Evolutionary conservation across 139 green algal genomes (phyloP).

Genomic region (Diplosphaera chodatii): DNA sequence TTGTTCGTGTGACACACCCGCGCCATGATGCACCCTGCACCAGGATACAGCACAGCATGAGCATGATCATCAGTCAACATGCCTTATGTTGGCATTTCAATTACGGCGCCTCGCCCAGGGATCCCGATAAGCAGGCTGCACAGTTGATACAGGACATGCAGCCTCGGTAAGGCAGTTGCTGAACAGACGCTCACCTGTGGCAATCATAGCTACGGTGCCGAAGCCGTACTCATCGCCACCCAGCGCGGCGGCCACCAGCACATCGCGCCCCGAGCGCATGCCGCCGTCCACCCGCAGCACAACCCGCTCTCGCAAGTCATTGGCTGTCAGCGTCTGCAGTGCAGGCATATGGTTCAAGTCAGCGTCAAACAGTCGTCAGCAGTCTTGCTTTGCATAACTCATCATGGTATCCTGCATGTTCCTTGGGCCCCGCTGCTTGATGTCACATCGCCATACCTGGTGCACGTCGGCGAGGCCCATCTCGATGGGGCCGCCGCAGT

Average conservation of each 20-base stretch:
- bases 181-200: slow-evolving; percentile 37
- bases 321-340: slow-evolving; percentile 72
- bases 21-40: slow-evolving; percentile 94
- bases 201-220: slow-evolving; percentile 98
- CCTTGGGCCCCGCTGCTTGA: no score
- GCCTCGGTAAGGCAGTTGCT: no score
- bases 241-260: slow-evolving; percentile 84
- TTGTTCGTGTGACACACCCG: slow-evolving; percentile 99
- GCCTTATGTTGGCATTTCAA: no score
- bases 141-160: background rate
- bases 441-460: slow-evolving; percentile 45
- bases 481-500: slow-evolving; percentile 94
- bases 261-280: slow-evolving; percentile 85
- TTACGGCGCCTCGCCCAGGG: no score
- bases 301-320: slow-evolving; percentile 92
- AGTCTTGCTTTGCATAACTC: no score
- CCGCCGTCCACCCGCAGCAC: slow-evolving; percentile 90
- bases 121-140: no score
- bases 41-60: slow-evolving; percentile 16
- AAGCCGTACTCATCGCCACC: slow-evolving; percentile 97
- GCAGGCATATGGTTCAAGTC: no score
- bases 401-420: no score
- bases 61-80: no score
- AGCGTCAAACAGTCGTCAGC: no score
- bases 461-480: slow-evolving; percentile 88